These are phyloP conservation scores for Tulasnella sp. DNA, from an alignment of 768 basidiomycete species.

Conservation along the genomic window DNA sequence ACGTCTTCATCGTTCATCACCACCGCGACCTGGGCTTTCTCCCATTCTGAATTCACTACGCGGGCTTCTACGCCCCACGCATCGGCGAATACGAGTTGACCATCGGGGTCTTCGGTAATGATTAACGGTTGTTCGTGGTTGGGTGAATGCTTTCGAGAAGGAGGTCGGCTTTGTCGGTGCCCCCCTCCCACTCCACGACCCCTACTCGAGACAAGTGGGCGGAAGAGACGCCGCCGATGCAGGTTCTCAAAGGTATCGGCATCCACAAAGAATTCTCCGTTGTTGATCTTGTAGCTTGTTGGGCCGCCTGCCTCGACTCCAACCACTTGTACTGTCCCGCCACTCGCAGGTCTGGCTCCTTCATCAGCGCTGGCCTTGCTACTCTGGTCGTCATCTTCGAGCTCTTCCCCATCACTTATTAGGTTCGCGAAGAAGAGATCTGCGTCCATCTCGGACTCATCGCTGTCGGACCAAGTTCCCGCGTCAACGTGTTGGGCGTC, in stretches of 20 bases:
- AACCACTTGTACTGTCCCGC: not conserved
- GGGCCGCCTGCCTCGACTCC: too few relatives aligned
- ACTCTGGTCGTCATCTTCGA: conserved; percentile 13
- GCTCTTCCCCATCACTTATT: conserved; percentile 16
- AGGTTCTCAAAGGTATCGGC: not conserved
- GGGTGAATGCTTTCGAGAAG: not conserved
- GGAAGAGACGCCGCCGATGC: not conserved
- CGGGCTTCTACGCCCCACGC: conserved; percentile 43
- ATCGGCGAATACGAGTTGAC: conserved; percentile 61
- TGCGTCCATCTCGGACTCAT: conserved; percentile 32
- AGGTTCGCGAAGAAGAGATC: conserved; percentile 32
- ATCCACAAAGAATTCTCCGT: not conserved
- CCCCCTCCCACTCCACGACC: not conserved
- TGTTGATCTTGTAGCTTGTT: too few relatives aligned
- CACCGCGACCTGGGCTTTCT: conserved; percentile 40
- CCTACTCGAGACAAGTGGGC: not conserved
- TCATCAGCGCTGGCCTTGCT: conserved; percentile 20
- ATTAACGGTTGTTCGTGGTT: conserved; percentile 32
- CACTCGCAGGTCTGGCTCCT: conserved; percentile 5
- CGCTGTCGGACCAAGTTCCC: not conserved
- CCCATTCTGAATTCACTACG: conserved; percentile 59
- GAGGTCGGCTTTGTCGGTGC: not conserved
- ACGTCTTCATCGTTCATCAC: conserved; percentile 35
- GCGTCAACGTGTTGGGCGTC: conserved; percentile 39
- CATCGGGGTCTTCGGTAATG: conserved; percentile 61